Evolutionary conservation across 2,329 filamentous ascomycete genomes (phyloP).

Genomic region (Fusarium nanum): DNA sequence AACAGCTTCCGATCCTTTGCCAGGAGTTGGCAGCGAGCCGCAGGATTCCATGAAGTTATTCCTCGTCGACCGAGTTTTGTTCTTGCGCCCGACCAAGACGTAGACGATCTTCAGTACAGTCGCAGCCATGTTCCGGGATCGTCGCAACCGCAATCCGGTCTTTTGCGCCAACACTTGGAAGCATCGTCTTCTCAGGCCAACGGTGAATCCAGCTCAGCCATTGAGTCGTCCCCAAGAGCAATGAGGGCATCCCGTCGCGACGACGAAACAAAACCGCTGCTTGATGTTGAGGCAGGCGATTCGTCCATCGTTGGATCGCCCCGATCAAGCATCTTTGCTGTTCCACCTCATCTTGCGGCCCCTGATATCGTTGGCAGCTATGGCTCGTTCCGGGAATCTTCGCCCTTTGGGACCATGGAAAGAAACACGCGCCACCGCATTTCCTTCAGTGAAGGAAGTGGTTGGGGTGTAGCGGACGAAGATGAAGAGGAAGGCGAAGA

Average conservation of each 20-base stretch:
- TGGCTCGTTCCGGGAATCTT: slow-evolving; percentile 60
- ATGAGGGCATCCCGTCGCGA: slow-evolving; percentile 51
- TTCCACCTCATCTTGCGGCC: slow-evolving; percentile 71
- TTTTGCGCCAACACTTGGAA: slow-evolving; percentile 66
- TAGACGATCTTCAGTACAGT: slow-evolving; percentile 55
- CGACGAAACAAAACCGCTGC: slow-evolving; percentile 61
- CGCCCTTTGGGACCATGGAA: slow-evolving; percentile 65
- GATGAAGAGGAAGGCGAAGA: slow-evolving; percentile 45
- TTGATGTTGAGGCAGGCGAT: slow-evolving; percentile 58
- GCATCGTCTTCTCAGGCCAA: slow-evolving; percentile 44
- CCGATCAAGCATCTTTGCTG: slow-evolving; percentile 63
- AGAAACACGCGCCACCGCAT: slow-evolving; percentile 52
- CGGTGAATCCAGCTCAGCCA: slow-evolving; percentile 42
- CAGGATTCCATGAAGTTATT: slow-evolving; percentile 87
- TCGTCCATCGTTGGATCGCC: slow-evolving; percentile 46
- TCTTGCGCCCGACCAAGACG: slow-evolving; percentile 64
- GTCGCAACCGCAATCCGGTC: slow-evolving; percentile 53
- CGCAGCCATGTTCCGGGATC: slow-evolving; percentile 55
- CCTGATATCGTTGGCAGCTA: slow-evolving; percentile 80
- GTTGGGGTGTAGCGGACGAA: slow-evolving; percentile 53
- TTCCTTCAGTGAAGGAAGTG: slow-evolving; percentile 59
- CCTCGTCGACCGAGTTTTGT: slow-evolving; percentile 82
- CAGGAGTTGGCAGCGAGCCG: slow-evolving; percentile 90
- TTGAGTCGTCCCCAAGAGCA: slow-evolving; percentile 28
- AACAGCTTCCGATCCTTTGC: slow-evolving; percentile 97